Evolutionary conservation across 768 basidiomycete species (phyloP), one percentile per base, ranked within the genome.

Genomic region (Udeniomyces megalosporus): DNA sequence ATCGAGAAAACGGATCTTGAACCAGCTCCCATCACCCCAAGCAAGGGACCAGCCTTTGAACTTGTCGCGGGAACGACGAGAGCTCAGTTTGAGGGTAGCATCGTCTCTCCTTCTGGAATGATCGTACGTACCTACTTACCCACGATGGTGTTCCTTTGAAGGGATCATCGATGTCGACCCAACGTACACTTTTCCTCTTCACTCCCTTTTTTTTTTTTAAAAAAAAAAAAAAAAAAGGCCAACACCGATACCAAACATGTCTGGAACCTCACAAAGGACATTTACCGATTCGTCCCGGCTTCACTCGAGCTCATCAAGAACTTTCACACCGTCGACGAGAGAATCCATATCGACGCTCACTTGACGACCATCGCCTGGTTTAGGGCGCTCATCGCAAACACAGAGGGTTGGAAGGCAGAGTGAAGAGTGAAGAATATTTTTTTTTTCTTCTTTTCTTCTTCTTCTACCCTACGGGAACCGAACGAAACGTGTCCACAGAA

Each of bases 211-310:
- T 32, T 0, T 28, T 10, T n/a, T n/a, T n/a, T n/a, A n/a, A n/a
- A n/a, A n/a, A n/a, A n/a, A n/a, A n/a, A n/a, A n/a, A n/a, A n/a
- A n/a, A n/a, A n/a, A n/a, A n/a, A n/a, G 70, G 73, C 73, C 22
- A 74, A 74, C 59, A 75, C 74, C 38, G 67, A 69, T 29, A 67
- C 67, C 11, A 53, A 62, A 17, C 20, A 52, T 5, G 65, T 65
- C 34, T 75, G 74, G 74, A 69, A 72, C 47, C 46, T 72, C 4
- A 73, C 74, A 0, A 26, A 32, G 1, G 70, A 73, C 62, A 68
- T 76, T 50, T 76, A 74, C 60, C 67, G 75, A 42, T 75, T 74
- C 66, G 69, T 71, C 0, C 75, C 75, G 6, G 69, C 72, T 2
- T 28, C 64, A 29, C 58, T 71, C 48, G 49, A 70, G 66, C 45